A percentile compares a stretch with the other conserved stretches of the same genome.
phyloP scores from a whole-genome alignment of 768 basidiomycete species.

The Mycena galopus region DNA sequence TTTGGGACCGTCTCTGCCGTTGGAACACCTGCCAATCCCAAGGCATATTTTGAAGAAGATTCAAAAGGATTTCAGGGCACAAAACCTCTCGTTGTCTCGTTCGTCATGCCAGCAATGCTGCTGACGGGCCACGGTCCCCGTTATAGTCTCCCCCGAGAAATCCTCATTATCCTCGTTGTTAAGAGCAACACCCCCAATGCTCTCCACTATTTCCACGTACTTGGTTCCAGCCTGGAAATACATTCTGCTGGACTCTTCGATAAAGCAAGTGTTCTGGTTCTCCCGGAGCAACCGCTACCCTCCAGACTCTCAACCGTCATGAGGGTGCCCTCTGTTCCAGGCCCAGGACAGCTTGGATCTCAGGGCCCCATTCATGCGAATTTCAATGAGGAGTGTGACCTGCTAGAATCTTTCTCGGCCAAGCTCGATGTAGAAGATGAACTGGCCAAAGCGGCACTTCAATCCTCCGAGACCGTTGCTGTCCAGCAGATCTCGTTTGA shows the following conservation, averaged over 20 bases:
- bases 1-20: conserved; percentile 17
- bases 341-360: conserved; percentile 37
- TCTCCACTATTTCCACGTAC: not conserved
- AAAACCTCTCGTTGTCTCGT: conserved; percentile 24
- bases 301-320: not conserved
- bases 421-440: conserved; percentile 39
- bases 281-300: conserved; percentile 24
- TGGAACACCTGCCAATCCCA: conserved; percentile 33
- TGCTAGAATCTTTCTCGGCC: conserved; percentile 34
- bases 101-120: conserved; percentile 23
- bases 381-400: conserved; percentile 44
- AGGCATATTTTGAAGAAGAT: conserved; percentile 38
- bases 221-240: conserved; percentile 12
- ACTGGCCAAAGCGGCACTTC: conserved; percentile 33
- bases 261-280: conserved; percentile 16
- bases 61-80: conserved; percentile 19
- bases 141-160: conserved; percentile 12
- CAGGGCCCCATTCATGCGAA: conserved; percentile 31
- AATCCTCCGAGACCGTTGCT: conserved; percentile 30
- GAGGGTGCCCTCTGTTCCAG: not conserved
- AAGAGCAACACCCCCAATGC: conserved; percentile 20
- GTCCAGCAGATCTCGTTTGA: conserved; percentile 39
- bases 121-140: conserved; percentile 14
- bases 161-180: conserved; percentile 11
- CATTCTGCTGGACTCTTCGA: conserved; percentile 16